Base-by-base conservation (phyloP, 768 basidiomycete genomes). In the Rhizopogon vesiculosus region DNA sequence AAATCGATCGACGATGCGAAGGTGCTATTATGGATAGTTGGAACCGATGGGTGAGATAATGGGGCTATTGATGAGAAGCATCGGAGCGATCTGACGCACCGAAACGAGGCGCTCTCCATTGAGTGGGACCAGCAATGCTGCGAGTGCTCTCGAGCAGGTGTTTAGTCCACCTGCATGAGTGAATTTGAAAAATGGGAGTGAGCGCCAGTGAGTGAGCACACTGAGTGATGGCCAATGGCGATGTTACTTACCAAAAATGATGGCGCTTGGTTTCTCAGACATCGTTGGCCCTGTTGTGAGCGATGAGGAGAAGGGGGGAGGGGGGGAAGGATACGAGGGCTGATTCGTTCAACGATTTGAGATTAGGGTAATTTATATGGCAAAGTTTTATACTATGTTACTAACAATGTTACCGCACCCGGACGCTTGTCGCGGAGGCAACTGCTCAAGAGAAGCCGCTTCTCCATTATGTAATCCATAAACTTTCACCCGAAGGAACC, bases 1-100 rank as follows among this genome's bases (percentile, higher is more conserved):
- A 68, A 78, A 87, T 67, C 86, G 89, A 72, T 89, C 87, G 22
- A 87, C 84, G 51, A 89, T 85, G 51, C 85, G 79, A 12, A 89
- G 71, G 66, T 84, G 77, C 87, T 89, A 60, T 28, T 45, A 44
- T 39, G 45, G 46, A 25, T 25, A 31, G 33, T 39, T 49, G 15
- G 18, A 19, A 48, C 13, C 46, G 31, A 29, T 15, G 31, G 12
- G 57, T 63, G 53, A 48, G 55, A 54, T 55, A 29, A 57, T 42
- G 9, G 10, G 25, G 41, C 8, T 10, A 51, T 51, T 56, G 52
- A 67, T 61, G 57, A 50, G 52, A 41, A 46, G 28, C 8, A 54
- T 54, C 45, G 55, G 46, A 40, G 44, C 38, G 41, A 40, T 54
- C 43, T 50, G 22, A 72, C 86, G 52, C 67, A 92, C 91, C 51